These are phyloP conservation scores for Pseudocercospora musae DNA, from an alignment of 2,329 filamentous ascomycete species.

Conservation along the genomic window DNA sequence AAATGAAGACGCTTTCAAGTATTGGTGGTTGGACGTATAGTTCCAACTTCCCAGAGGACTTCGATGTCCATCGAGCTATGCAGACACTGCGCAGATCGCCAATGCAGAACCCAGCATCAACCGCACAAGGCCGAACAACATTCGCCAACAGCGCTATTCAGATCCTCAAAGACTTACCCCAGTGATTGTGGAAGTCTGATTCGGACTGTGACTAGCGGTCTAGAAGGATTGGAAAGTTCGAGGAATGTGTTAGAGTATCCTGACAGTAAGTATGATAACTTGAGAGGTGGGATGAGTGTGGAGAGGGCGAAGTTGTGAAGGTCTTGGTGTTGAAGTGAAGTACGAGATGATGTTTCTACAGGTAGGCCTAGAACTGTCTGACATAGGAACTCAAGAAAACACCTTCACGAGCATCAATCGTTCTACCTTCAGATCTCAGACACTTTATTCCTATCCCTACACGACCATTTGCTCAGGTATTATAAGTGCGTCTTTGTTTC, in stretches of 20 bases:
- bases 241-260: slow-evolving; percentile 52
- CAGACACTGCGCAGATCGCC: background rate
- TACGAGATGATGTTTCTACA: background rate
- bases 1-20: slow-evolving; percentile 74
- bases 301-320: background rate
- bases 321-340: background rate
- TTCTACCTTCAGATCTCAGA: background rate
- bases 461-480: no score
- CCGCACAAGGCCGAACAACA: slow-evolving; percentile 54
- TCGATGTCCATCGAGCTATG: background rate
- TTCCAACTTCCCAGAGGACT: slow-evolving; percentile 62
- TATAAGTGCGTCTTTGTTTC: no score
- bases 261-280: slow-evolving; percentile 53
- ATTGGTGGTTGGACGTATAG: slow-evolving; percentile 82
- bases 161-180: slow-evolving; percentile 71
- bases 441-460: no score
- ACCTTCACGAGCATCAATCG: no score
- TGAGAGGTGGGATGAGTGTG: slow-evolving; percentile 40
- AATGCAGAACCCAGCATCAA: slow-evolving; percentile 54
- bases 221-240: slow-evolving; percentile 45
- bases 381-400: no score
- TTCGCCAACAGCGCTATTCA: slow-evolving; percentile 72
- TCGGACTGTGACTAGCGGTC: slow-evolving; percentile 36
- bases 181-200: slow-evolving; percentile 57
- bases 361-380: no score